Evolutionary conservation across 306 rosid species (phyloP).

Genomic region (Rosa lucieae): DNA sequence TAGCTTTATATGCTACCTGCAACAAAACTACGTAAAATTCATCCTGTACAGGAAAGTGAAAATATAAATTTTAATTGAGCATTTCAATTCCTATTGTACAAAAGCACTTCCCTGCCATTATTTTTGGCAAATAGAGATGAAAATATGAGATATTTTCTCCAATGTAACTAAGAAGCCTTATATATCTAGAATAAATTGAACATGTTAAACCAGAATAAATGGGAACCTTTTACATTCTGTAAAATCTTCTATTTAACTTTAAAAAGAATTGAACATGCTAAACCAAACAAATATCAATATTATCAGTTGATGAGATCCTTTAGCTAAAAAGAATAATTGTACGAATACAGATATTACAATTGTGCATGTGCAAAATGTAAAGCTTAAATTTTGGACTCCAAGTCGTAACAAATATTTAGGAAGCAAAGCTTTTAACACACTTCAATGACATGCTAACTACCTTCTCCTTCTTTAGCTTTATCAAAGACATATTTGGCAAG

Average conservation of each 20-base stretch:
- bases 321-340: neutral
- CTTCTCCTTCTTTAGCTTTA: constrained; percentile 75
- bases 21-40: neutral
- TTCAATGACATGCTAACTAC: constrained; percentile 33
- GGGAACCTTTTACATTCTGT: neutral
- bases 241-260: neutral
- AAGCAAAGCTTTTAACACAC: constrained; percentile 5
- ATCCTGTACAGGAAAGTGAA: neutral
- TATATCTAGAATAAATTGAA: neutral
- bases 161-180: neutral
- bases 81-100: neutral
- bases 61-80: neutral
- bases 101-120: constrained; percentile 2
- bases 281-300: neutral
- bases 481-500: constrained; percentile 93
- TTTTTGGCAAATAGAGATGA: neutral
- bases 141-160: neutral
- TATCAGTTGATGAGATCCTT: neutral
- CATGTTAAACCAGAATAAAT: neutral
- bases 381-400: neutral
- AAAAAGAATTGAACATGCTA: neutral
- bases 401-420: neutral
- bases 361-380: neutral
- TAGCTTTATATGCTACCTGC: neutral
- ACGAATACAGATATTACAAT: neutral